Conservation (phyloP, 345 rosid species). For the Euclidium syriacum region DNA sequence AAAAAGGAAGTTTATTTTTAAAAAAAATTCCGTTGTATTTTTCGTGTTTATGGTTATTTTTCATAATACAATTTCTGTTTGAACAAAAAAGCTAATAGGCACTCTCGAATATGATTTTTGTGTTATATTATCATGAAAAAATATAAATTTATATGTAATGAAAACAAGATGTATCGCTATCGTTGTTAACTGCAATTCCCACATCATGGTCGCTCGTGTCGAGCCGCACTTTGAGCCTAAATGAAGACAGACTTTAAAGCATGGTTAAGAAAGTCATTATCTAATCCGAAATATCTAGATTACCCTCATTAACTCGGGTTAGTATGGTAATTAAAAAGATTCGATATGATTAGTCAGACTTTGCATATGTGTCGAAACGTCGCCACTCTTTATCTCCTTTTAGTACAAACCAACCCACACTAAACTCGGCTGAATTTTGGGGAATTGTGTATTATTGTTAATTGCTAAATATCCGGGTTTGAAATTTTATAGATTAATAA, state of each 20-base stretch:
- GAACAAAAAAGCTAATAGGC: no score
- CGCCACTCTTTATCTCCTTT: conserved; percentile 10
- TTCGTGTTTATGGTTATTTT: no score
- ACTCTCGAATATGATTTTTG: not conserved
- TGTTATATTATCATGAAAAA: no score
- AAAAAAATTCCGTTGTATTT: no score
- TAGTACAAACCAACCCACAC: conserved; percentile 20
- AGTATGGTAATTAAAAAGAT: conserved; percentile 20
- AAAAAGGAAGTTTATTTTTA: no score
- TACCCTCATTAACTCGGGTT: conserved; percentile 11
- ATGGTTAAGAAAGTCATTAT: conserved; percentile 24
- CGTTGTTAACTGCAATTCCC: not conserved
- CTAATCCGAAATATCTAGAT: not conserved
- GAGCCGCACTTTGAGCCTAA: conserved; percentile 19
- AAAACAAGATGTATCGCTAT: not conserved
- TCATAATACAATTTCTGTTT: no score
- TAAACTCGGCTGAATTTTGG: conserved; percentile 13
- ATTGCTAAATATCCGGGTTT: not conserved
- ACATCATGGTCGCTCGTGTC: conserved; percentile 21
- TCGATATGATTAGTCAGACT: conserved; percentile 27
- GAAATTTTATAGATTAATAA: no score
- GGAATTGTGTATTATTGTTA: not conserved
- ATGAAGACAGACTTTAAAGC: conserved; percentile 10
- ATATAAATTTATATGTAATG: not conserved
- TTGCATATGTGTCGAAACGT: conserved; percentile 28